Evolutionary conservation across 2,329 filamentous ascomycete genomes (phyloP).

Genomic region (Didymella lethalis): DNA sequence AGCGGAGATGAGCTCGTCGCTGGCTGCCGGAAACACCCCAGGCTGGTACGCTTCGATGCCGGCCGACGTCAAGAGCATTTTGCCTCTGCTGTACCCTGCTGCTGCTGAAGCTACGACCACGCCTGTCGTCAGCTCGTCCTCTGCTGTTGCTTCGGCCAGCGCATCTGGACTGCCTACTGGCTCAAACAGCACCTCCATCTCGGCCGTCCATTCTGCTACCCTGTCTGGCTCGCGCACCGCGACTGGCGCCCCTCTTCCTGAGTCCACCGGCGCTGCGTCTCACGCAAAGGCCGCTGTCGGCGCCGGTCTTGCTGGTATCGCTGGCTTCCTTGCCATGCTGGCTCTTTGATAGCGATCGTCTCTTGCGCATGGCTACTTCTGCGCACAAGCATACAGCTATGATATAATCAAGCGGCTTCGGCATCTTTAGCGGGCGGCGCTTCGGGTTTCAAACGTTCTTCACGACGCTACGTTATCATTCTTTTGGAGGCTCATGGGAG

Average conservation of each 20-base stretch:
- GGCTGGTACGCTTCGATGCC: constrained; percentile 57
- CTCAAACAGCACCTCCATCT: constrained; percentile 31
- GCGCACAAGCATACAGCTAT: constrained; percentile 10
- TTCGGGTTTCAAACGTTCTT: constrained; percentile 39
- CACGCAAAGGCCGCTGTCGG: constrained; percentile 51
- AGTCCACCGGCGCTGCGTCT: constrained; percentile 41
- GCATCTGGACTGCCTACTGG: constrained; percentile 21
- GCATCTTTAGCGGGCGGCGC: constrained; percentile 35
- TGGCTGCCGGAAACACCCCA: constrained; percentile 54
- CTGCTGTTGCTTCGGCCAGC: constrained; percentile 25
- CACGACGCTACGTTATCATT: constrained; percentile 47
- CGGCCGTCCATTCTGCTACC: constrained; percentile 36
- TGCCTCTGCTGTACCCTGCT: constrained; percentile 49
- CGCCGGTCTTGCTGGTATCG: constrained; percentile 51
- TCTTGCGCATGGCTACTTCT: constrained; percentile 1
- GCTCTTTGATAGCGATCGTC: constrained; percentile 47
- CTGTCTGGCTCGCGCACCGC: constrained; percentile 25
- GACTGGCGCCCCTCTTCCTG: constrained; percentile 27
- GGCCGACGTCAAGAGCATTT: constrained; percentile 54
- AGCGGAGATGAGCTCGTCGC: constrained; percentile 53
- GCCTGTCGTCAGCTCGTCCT: constrained; percentile 28
- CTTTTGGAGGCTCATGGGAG: constrained; percentile 28
- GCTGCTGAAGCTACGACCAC: constrained; percentile 30
- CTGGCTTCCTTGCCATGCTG: constrained; percentile 55
- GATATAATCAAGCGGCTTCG: constrained; percentile 13